phyloP scores from a whole-genome alignment of 2,329 filamentous ascomycete genomes.

The Fusarium bactridioides region DNA sequence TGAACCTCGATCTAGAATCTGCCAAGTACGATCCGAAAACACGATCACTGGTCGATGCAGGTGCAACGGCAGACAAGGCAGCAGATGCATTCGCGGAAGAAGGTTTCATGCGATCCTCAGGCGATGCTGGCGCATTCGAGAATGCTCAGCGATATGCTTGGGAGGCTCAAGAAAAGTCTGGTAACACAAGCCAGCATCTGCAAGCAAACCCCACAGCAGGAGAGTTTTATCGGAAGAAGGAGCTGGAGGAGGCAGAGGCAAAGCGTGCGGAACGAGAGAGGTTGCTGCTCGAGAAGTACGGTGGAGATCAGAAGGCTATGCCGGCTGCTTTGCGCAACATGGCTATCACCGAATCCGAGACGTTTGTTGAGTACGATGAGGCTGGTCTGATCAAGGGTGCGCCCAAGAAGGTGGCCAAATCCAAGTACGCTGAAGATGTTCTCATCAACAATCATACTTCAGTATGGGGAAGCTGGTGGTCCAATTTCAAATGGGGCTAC shows the following conservation, averaged over 20 bases:
- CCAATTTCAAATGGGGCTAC: slow-evolving; percentile 94
- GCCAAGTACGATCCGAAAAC: slow-evolving; percentile 99
- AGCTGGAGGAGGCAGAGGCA: slow-evolving; percentile 74
- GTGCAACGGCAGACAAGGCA: slow-evolving; percentile 80
- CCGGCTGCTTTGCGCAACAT: slow-evolving; percentile 71
- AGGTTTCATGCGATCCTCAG: slow-evolving; percentile 86
- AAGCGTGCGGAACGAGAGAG: slow-evolving; percentile 74
- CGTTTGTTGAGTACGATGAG: slow-evolving; percentile 94
- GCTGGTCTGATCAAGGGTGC: slow-evolving; percentile 88
- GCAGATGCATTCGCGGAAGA: slow-evolving; percentile 89
- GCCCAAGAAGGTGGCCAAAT: slow-evolving; percentile 77
- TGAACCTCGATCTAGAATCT: slow-evolving; percentile 94
- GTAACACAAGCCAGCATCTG: slow-evolving; percentile 82
- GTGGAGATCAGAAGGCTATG: slow-evolving; percentile 65
- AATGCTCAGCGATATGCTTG: slow-evolving; percentile 89
- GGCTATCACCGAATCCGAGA: slow-evolving; percentile 80
- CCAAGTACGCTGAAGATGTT: slow-evolving; percentile 91
- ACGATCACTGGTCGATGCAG: slow-evolving; percentile 85
- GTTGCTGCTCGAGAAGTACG: slow-evolving; percentile 82
- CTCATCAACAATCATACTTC: slow-evolving; percentile 89
- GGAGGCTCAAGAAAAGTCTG: slow-evolving; percentile 88
- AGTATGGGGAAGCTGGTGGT: slow-evolving; percentile 98
- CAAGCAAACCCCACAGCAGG: slow-evolving; percentile 97
- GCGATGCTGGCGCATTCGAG: slow-evolving; percentile 93
- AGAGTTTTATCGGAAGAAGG: slow-evolving; percentile 82